Conservation (phyloP, 2,329 filamentous ascomycete genomes). For the Venturia oleaginea region DNA sequence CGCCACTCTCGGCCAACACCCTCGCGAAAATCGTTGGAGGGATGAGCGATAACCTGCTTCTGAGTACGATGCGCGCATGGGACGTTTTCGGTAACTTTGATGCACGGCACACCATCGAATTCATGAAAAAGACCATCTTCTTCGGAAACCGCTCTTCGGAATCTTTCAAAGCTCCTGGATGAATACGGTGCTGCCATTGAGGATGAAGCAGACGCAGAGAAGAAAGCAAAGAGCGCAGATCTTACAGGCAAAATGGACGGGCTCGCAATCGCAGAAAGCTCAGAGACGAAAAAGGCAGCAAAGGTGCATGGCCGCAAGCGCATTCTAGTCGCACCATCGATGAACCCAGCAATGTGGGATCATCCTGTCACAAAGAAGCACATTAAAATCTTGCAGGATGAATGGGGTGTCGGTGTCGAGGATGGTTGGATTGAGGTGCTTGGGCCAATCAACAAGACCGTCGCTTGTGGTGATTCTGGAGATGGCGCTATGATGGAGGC, state of each 20-base stretch:
- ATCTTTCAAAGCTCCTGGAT: neutral
- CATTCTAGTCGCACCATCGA: slow-evolving; percentile 37
- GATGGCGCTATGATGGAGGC: slow-evolving; percentile 77
- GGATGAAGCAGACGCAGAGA: slow-evolving; percentile 8
- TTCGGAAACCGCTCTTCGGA: neutral
- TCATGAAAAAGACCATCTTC: neutral
- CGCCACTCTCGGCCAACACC: slow-evolving; percentile 74
- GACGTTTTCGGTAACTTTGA: slow-evolving; percentile 61
- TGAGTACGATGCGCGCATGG: slow-evolving; percentile 75
- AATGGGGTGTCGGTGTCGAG: slow-evolving; percentile 53
- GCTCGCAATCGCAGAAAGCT: neutral
- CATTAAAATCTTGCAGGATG: slow-evolving; percentile 57
- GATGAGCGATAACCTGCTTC: slow-evolving; percentile 65
- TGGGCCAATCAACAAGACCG: slow-evolving; percentile 60
- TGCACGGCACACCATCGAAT: slow-evolving; percentile 9
- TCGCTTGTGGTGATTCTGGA: slow-evolving; percentile 80
- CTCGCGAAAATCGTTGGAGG: slow-evolving; percentile 77
- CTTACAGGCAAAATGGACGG: neutral
- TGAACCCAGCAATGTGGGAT: slow-evolving; percentile 88
- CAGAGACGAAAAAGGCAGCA: neutral
- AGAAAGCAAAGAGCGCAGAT: neutral
- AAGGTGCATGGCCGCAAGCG: slow-evolving; percentile 3
- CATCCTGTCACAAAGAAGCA: slow-evolving; percentile 75
- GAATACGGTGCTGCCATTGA: neutral
- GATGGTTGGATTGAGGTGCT: slow-evolving; percentile 59